Evolutionary conservation across 768 basidiomycete genomes (phyloP), one percentile per base, ranked within the genome.

Genomic region (Crucibulum laeve): DNA sequence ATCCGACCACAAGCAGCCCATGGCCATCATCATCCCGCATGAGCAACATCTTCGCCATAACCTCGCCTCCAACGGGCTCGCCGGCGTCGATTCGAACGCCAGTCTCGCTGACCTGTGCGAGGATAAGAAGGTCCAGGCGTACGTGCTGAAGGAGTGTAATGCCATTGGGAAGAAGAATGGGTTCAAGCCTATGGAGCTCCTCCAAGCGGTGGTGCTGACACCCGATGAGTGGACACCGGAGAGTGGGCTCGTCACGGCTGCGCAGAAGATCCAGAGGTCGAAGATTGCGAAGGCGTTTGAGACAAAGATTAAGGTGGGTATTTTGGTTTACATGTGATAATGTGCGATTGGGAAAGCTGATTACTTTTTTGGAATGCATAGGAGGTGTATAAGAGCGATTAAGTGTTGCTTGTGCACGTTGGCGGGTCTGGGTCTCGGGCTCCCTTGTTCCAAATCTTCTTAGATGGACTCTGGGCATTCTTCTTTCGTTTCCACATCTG

Each of bases 151-250:
- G 55, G 82, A 87, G 53, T 80, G 84, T 57, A 91, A 91, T 50
- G 68, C 65, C 1, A 59, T 79, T 1, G 94, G 87, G 10, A 91
- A 86, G 80, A 91, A 87, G 76, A 82, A 74, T 39, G 82, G 82
- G 3, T 85, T 95, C 62, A 91, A 87, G 68, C 53, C 73, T 38
- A 79, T 88, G 70, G 91, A 95, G 68, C 63, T 80, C 46, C 66
- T 93, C 13, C 77, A 83, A 55, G 82, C 70, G 10, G 84, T 92
- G 15, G 70, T 95, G 21, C 61, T 95, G 53, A 84, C 83, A 2
- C 55, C 80, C 13, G 86, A 93, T 7, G 91, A 93, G 64, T 94
- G 92, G 92, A 93, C 91, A 4, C 86, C 91, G 0, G 84, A 91
- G 70, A 87, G 62, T 49, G 92, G 89, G 41, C 67, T 93, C 24